phyloP scores from a whole-genome alignment of 2,329 filamentous ascomycete species.

The Teratosphaeria zuluensis region DNA sequence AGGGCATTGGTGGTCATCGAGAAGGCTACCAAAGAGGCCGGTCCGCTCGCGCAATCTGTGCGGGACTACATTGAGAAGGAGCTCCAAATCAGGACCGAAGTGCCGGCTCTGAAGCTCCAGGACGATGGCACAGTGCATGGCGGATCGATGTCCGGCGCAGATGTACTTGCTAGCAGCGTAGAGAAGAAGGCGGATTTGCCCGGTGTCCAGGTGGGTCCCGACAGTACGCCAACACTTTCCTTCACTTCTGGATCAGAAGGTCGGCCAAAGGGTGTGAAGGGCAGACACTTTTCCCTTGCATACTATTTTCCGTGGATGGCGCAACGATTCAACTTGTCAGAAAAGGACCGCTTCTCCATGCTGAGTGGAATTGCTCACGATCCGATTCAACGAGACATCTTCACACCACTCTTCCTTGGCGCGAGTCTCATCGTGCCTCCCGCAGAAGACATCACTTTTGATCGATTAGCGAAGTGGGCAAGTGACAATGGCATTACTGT shows the following conservation, averaged over 20 bases:
- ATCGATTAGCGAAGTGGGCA: slow-evolving; percentile 84
- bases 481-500: slow-evolving; percentile 62
- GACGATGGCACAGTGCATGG: slow-evolving; percentile 66
- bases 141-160: slow-evolving; percentile 53
- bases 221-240: slow-evolving; percentile 64
- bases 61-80: slow-evolving; percentile 62
- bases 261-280: slow-evolving; percentile 73
- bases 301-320: slow-evolving; percentile 95
- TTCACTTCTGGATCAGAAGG: slow-evolving; percentile 61
- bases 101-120: slow-evolving; percentile 62
- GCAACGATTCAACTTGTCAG: slow-evolving; percentile 63
- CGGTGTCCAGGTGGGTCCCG: slow-evolving; percentile 72
- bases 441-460: slow-evolving; percentile 75
- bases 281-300: slow-evolving; percentile 75
- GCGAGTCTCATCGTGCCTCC: slow-evolving; percentile 70
- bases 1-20: slow-evolving; percentile 63
- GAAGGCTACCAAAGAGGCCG: slow-evolving; percentile 59
- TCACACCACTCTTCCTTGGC: slow-evolving; percentile 81
- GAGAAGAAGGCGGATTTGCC: slow-evolving; percentile 48
- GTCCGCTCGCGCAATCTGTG: slow-evolving; percentile 51
- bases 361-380: slow-evolving; percentile 73
- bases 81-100: slow-evolving; percentile 59
- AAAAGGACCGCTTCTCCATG: slow-evolving; percentile 69
- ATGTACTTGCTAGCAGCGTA: slow-evolving; percentile 52
- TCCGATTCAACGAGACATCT: slow-evolving; percentile 63